Evolutionary conservation across 2,329 filamentous ascomycete genomes (phyloP).

Genomic region (Didymella lethalis): DNA sequence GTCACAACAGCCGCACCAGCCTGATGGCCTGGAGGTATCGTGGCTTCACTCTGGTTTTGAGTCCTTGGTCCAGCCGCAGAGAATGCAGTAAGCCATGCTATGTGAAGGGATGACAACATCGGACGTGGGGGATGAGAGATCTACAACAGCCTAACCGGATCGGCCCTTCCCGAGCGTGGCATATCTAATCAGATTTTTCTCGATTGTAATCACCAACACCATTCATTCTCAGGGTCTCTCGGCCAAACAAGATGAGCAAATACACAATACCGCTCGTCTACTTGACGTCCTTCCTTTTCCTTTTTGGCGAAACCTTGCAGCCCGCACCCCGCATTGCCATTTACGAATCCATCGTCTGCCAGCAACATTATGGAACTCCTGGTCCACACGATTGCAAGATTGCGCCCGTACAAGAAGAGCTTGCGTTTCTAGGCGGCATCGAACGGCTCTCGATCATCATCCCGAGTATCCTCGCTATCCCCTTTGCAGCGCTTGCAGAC

Average conservation of each 20-base stretch:
- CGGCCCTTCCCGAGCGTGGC: background rate
- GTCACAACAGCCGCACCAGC: no score
- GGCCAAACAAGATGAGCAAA: slow-evolving; percentile 13
- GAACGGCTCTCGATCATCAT: slow-evolving; percentile 31
- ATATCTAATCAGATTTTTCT: slow-evolving; percentile 19
- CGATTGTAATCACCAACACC: slow-evolving; percentile 7
- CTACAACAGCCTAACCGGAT: slow-evolving; percentile 5
- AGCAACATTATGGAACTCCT: slow-evolving; percentile 18
- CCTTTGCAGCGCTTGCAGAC: slow-evolving; percentile 32
- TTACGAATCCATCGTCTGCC: slow-evolving; percentile 30
- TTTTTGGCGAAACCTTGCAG: slow-evolving; percentile 31
- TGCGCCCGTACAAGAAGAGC: slow-evolving; percentile 28
- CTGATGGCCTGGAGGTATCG: no score
- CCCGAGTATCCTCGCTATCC: slow-evolving; percentile 30
- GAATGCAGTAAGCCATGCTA: no score
- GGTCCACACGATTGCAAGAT: slow-evolving; percentile 26
- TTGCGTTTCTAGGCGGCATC: slow-evolving; percentile 25
- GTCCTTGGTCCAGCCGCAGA: no score
- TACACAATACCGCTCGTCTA: slow-evolving; percentile 27
- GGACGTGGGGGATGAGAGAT: background rate
- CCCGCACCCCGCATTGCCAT: slow-evolving; percentile 31
- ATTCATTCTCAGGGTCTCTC: slow-evolving; percentile 3
- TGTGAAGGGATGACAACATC: no score
- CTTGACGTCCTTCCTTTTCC: slow-evolving; percentile 29
- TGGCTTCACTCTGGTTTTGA: no score